Evolutionary conservation across 2,329 filamentous ascomycete species (phyloP).

Genomic region (Cytospora schulzeri): DNA sequence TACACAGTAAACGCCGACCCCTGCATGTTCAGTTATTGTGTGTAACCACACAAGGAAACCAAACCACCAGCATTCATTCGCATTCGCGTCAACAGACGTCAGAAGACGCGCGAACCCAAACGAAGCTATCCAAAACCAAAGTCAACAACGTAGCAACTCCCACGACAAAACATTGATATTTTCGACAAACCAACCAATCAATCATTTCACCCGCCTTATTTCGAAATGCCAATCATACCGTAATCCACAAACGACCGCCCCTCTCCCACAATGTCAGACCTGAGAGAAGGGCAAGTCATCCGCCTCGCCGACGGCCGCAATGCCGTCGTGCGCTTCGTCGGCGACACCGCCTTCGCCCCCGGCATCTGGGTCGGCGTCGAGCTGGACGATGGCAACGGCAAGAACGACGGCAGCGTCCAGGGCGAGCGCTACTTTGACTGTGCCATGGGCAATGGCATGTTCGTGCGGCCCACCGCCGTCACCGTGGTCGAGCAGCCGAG

Average conservation of each 20-base stretch:
- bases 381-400: conserved; percentile 78
- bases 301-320: conserved; percentile 76
- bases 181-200: not conserved
- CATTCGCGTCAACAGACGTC: conserved; percentile 11
- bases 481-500: conserved; percentile 56
- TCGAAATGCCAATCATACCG: conserved; percentile 20
- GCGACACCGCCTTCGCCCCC: conserved; percentile 74
- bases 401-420: conserved; percentile 92
- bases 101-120: conserved; percentile 22
- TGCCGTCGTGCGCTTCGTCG: conserved; percentile 79
- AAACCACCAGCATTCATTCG: not conserved
- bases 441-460: conserved; percentile 75
- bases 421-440: conserved; percentile 90
- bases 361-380: conserved; percentile 92
- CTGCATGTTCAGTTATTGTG: not conserved
- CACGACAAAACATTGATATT: not conserved
- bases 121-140: conserved; percentile 5
- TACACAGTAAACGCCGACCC: not conserved
- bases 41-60: too few species aligned
- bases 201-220: not conserved
- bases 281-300: conserved; percentile 72
- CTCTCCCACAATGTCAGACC: conserved; percentile 54
- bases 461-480: conserved; percentile 74
- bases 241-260: conserved; percentile 1
- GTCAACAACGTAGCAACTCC: conserved; percentile 1